These are phyloP conservation scores for Magnaporthiopsis incrustans DNA, from an alignment of 2,329 filamentous ascomycete species.

Conservation along the genomic window DNA sequence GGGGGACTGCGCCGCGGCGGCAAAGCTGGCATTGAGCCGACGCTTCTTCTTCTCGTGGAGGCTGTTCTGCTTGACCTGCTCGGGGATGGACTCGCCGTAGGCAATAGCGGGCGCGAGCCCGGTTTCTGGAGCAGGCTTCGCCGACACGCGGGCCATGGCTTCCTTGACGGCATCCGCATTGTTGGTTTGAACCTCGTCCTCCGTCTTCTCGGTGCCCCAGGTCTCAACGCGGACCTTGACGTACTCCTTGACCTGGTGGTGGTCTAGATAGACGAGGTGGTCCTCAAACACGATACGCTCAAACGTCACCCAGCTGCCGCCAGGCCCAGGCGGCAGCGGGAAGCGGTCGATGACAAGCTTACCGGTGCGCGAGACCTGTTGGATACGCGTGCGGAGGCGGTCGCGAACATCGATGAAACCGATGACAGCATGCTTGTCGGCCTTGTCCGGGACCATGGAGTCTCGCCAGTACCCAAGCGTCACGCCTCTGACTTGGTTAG, in stretches of 20 bases:
- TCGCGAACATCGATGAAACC: conserved; percentile 57
- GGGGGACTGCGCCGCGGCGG: background rate
- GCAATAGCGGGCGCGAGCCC: conserved; percentile 37
- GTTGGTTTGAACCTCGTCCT: conserved; percentile 28
- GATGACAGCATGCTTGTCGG: conserved; percentile 49
- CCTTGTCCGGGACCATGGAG: conserved; percentile 39
- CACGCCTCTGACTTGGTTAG: conserved; percentile 34
- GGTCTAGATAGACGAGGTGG: conserved; percentile 46
- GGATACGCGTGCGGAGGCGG: conserved; percentile 51
- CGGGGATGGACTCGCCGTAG: conserved; percentile 41
- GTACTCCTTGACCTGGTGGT: conserved; percentile 54
- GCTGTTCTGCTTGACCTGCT: conserved; percentile 21
- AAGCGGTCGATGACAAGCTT: conserved; percentile 36
- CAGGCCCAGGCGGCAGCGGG: conserved; percentile 48
- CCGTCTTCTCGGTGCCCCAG: conserved; percentile 22
- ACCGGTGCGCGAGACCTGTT: conserved; percentile 39
- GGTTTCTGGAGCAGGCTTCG: conserved; percentile 35
- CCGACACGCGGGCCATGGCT: conserved; percentile 35
- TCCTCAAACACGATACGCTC: conserved; percentile 50
- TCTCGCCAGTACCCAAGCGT: conserved; percentile 54
- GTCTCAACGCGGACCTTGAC: conserved; percentile 44
- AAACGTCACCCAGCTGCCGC: conserved; percentile 58
- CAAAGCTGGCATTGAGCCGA: conserved; percentile 21
- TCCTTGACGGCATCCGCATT: conserved; percentile 37
- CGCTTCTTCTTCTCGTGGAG: conserved; percentile 39